Evolutionary conservation across 108 stramenopile genomes (phyloP).

Genomic region (Fistulifera pelliculosa): DNA sequence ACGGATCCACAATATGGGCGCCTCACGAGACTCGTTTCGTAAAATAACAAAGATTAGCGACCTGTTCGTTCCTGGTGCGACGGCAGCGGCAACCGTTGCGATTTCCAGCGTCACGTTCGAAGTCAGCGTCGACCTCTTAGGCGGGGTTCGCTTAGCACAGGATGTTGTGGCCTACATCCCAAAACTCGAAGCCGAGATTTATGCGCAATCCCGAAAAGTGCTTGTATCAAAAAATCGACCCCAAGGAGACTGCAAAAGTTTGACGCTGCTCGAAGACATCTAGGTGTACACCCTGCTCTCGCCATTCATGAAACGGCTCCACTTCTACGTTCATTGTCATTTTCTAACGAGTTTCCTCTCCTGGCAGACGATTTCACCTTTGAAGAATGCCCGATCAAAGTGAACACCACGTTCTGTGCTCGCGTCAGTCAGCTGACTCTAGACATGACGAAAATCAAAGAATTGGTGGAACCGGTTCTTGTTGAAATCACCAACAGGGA

Average conservation of each 20-base stretch:
- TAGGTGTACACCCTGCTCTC: too few species aligned
- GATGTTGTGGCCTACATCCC: background rate
- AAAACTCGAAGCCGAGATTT: background rate
- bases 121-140: slow-evolving; percentile 3
- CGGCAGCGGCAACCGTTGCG: slow-evolving; percentile 6
- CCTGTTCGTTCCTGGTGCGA: slow-evolving; percentile 12
- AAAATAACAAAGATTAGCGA: slow-evolving; percentile 11
- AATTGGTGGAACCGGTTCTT: slow-evolving; percentile 3
- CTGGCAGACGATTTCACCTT: slow-evolving; percentile 10
- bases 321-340: too few species aligned
- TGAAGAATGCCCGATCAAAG: slow-evolving; percentile 6
- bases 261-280: background rate
- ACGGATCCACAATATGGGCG: slow-evolving; percentile 17
- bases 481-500: background rate
- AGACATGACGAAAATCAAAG: slow-evolving; percentile 10
- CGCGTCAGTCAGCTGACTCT: slow-evolving; percentile 5
- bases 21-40: slow-evolving; percentile 7
- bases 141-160: background rate
- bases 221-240: slow-evolving; percentile 7
- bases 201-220: background rate
- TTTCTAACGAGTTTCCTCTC: slow-evolving; percentile 1
- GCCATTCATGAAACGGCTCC: too few species aligned
- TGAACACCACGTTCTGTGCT: slow-evolving; percentile 5
- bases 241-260: slow-evolving; percentile 9
- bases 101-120: background rate